Conservation (phyloP, 1,139 yeast species). For the Spathaspora sp. region DNA sequence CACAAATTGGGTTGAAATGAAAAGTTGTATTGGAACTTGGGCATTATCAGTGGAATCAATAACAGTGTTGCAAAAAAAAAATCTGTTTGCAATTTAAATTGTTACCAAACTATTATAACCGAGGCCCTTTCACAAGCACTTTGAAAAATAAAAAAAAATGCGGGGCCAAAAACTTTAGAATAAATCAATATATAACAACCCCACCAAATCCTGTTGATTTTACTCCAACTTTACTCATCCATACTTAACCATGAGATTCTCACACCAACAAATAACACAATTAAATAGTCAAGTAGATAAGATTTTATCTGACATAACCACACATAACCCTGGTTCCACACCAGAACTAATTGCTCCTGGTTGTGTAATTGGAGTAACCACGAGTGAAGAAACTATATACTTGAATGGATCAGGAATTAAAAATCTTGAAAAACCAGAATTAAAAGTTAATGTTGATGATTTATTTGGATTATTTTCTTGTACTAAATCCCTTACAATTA, state of each 20-base stretch:
- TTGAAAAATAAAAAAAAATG: too few species aligned
- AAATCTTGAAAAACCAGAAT: constrained; percentile 20
- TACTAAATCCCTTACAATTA: constrained; percentile 49
- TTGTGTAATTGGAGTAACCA: constrained; percentile 30
- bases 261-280: constrained; percentile 5
- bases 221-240: background rate
- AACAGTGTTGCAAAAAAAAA: too few species aligned
- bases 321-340: constrained; percentile 10
- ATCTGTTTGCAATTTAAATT: too few species aligned
- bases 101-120: too few species aligned
- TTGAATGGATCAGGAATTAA: constrained; percentile 26
- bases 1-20: too few species aligned
- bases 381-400: constrained; percentile 21
- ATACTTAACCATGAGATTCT: constrained; percentile 6
- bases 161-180: too few species aligned
- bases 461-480: constrained; percentile 44
- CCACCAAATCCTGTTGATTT: background rate
- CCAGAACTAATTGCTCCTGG: constrained; percentile 24
- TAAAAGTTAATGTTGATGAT: constrained; percentile 23
- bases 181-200: background rate
- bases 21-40: too few species aligned
- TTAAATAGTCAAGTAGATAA: constrained; percentile 15
- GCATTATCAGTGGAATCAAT: too few species aligned
- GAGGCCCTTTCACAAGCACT: too few species aligned
- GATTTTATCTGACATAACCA: constrained; percentile 16